Evolutionary conservation across 305 asterid genomes (phyloP), one percentile per base, ranked within the genome.

Genomic region (Fraxinus nigra): DNA sequence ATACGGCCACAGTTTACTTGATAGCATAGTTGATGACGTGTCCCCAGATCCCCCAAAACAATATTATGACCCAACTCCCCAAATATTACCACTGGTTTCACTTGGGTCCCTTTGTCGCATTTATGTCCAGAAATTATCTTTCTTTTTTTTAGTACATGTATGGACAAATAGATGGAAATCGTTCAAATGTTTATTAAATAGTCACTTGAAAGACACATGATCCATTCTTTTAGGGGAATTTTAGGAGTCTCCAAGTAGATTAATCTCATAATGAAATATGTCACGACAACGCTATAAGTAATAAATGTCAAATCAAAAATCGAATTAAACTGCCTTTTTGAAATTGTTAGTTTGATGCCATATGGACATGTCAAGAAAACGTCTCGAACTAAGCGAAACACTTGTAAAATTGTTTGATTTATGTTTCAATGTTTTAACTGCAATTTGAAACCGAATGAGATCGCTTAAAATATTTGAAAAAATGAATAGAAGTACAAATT

Each of bases 11-110:
- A 81, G 61, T 78, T 76, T 13, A 80, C 65, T 67, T 63, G 35
- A 67, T 79, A 28, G 61, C 69, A 32, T 76, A 76, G 8, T 16
- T 78, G 84, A 75, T 89, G 89, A 89, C 91, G 87, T 85, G 88
- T 75, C 76, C 30, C 75, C 3, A 8, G 7, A 6, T 2, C 46
- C 20, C 32, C 32, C n/a, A 65, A 54, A n/a, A n/a, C 26, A 54
- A 54, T 54, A n/a, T 54, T 54, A 54, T 54, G 26, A 54, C 65
- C 28, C 38, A 16, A 46, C 74, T 0, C 20, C 37, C 4, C 32
- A 54, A n/a, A 5, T 18, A n/a, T 48, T 56, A 43, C 11, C 24
- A 80, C 72, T 24, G 3, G 0, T 24, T 24, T 24, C 72, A n/a
- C 65, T 54, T 65, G 35, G 35, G 35, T 65, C 72, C 72, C 72